Base-by-base conservation (phyloP, 2,329 filamentous ascomycete species). In the Colletotrichum euphorbiae region DNA sequence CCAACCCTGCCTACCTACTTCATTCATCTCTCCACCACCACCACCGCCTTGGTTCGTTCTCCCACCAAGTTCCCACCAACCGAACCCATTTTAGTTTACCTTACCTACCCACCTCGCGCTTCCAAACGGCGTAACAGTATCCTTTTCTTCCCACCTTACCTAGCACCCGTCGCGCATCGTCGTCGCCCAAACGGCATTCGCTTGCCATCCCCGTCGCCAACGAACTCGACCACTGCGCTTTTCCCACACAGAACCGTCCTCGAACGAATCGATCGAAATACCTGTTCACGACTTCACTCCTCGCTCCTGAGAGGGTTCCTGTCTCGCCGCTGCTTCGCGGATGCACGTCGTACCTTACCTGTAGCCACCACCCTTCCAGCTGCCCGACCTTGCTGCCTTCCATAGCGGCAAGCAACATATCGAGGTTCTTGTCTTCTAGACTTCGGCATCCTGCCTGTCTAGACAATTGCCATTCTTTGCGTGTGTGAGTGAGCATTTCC, bases 21-120 rank as follows among this genome's bases (percentile, higher is more conserved):
- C 45, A 45, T 48, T 40, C 33, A 21, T 55, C 12, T 38, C 31
- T 45, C 24, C 33, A 56, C 52, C 40, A 64, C 61, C 40, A 64
- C 61, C 52, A 40, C 56, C 55, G 21, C 40, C 64, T 48, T 63
- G 21, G 19, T 17, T 43, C 58, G 36, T 33, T 61, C 12, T 64
- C 65, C 52, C 45, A 67, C 60, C 64, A 57, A 45, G n/a, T n/a
- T n/a, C n/a, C n/a, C n/a, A n/a, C 65, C 65, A 50, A 64, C 42
- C 57, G 43, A 24, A 60, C 52, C 28, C 28, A 28, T 6, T 28
- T 28, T 28, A 12, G 24, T 48, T n/a, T 52, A 68, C 48, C 46
- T 54, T 59, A 54, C 65, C 57, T 58, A 68, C 48, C 46, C 61
- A 65, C 54, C 65, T 68, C 65, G 65, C 38, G 59, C 65, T 59